These are phyloP conservation scores for Aspergillus ochraceoroseus DNA, from an alignment of 2,329 filamentous ascomycete species.

Conservation along the genomic window DNA sequence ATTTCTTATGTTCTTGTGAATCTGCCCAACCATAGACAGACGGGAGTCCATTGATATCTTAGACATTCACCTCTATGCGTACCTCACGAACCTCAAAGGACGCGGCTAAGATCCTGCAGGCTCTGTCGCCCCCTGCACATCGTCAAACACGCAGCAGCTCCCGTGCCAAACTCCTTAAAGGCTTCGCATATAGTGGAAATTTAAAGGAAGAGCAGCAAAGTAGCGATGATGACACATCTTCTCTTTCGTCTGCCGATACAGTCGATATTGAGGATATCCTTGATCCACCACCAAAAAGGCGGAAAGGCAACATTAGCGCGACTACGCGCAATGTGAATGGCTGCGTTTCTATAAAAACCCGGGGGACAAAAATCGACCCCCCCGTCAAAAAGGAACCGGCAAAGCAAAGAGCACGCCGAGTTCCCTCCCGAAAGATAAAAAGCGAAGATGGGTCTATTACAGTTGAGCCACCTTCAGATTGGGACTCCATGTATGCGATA, in stretches of 20 bases:
- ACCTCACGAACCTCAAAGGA: conserved; percentile 57
- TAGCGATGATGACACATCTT: conserved; percentile 30
- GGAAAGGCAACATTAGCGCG: conserved; percentile 43
- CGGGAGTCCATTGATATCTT: not conserved
- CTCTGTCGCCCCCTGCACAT: conserved; percentile 41
- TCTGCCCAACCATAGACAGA: not conserved
- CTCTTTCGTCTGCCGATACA: conserved; percentile 35
- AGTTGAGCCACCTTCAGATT: conserved; percentile 65
- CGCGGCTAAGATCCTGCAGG: conserved; percentile 53
- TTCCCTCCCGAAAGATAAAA: conserved; percentile 40
- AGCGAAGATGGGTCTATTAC: conserved; percentile 35
- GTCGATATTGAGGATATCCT: conserved; percentile 57
- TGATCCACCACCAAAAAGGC: conserved; percentile 44
- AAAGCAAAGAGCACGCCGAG: conserved; percentile 34
- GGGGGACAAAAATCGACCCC: conserved; percentile 6
- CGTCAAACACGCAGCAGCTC: conserved; percentile 44
- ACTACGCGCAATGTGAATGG: conserved; percentile 16
- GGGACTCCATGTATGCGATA: conserved; percentile 73
- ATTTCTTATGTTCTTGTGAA: conserved; percentile 23
- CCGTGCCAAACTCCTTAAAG: conserved; percentile 23
- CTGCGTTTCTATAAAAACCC: not conserved
- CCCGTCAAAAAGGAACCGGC: conserved; percentile 8
- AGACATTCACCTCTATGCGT: conserved; percentile 43
- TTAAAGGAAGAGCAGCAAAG: conserved; percentile 25
- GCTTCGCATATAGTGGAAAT: conserved; percentile 26